Evolutionary conservation across 345 rosid genomes (phyloP).

Genomic region (Bruguiera sexangula): DNA sequence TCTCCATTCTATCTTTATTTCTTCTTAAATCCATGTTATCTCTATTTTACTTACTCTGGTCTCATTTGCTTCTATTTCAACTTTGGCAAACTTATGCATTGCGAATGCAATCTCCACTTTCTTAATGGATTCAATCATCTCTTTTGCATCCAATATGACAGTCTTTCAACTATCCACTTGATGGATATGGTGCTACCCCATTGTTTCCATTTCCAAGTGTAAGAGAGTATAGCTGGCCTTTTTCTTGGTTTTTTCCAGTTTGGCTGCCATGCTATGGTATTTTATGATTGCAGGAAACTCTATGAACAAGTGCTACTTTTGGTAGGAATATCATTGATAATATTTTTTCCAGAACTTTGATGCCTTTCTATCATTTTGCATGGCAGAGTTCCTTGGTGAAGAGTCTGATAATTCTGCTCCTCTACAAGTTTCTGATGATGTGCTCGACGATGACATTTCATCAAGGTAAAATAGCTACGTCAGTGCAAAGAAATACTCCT

Average conservation of each 20-base stretch:
- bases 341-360: conserved; percentile 2
- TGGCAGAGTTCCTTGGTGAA: conserved; percentile 55
- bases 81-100: too few relatives aligned
- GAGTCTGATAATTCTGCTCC: conserved; percentile 55
- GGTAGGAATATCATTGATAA: not conserved
- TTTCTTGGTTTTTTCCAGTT: too few relatives aligned
- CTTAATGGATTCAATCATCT: too few relatives aligned
- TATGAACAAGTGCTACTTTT: not conserved
- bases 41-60: not conserved
- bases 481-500: not conserved
- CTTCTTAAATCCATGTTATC: not conserved
- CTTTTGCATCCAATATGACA: too few relatives aligned
- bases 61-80: not conserved
- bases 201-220: too few relatives aligned
- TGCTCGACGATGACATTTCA: conserved; percentile 72
- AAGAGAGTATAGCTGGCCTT: too few relatives aligned
- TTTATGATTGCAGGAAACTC: too few relatives aligned
- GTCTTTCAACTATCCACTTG: too few relatives aligned
- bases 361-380: conserved; percentile 1
- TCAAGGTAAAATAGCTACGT: conserved; percentile 52
- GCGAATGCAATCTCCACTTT: too few relatives aligned
- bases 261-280: too few relatives aligned
- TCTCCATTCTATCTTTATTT: not conserved
- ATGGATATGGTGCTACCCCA: too few relatives aligned
- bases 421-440: conserved; percentile 62